These are phyloP conservation scores for Medicago truncatula DNA, from an alignment of 306 rosid species.

Conservation along the genomic window MtrunA17r5.0-ANR NC_053042.1:47507001-47507500, in stretches of 20 bases:
- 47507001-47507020: conserved; percentile 10
- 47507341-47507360: neutral
- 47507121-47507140: neutral
- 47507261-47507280: conserved; percentile 2
- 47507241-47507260: neutral
- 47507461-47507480: no score
- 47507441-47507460: no score
- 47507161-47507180: neutral
- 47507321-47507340: neutral
- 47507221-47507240: neutral
- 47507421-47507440: no score
- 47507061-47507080: conserved; percentile 9
- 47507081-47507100: neutral
- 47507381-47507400: no score
- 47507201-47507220: neutral
- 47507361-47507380: neutral
- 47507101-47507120: neutral
- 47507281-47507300: neutral
- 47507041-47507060: conserved; percentile 21
- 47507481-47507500: no score
- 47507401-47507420: no score
- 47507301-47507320: neutral
- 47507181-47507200: neutral
- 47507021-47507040: conserved; percentile 21
- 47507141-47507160: neutral